These are phyloP conservation scores for Sphaerulina vaccinii DNA, from an alignment of 2,329 filamentous ascomycete genomes.

Conservation along the genomic window DNA sequence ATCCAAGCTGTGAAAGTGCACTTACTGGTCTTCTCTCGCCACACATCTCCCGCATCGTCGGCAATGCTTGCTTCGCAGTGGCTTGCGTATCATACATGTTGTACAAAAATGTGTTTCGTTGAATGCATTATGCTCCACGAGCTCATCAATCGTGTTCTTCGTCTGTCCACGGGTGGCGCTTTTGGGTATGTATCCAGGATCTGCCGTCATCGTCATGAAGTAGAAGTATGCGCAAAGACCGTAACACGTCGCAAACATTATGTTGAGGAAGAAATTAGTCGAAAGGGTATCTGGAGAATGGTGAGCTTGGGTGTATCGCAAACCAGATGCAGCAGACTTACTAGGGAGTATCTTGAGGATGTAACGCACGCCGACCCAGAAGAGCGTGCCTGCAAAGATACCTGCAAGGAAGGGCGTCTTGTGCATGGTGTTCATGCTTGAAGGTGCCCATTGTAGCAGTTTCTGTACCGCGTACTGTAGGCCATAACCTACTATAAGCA, in stretches of 20 bases:
- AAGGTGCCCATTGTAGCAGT: slow-evolving; percentile 75
- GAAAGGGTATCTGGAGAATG: slow-evolving; percentile 60
- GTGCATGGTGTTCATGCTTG: slow-evolving; percentile 86
- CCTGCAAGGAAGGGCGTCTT: slow-evolving; percentile 92
- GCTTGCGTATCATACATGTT: slow-evolving; percentile 89
- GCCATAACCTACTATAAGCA: slow-evolving; percentile 63
- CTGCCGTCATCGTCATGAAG: slow-evolving; percentile 75
- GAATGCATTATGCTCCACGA: slow-evolving; percentile 82
- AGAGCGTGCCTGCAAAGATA: slow-evolving; percentile 84
- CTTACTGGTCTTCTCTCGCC: slow-evolving; percentile 94
- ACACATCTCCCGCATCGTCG: slow-evolving; percentile 87
- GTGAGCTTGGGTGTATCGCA: slow-evolving; percentile 16
- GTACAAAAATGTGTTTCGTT: slow-evolving; percentile 94
- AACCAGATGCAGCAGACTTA: slow-evolving; percentile 43
- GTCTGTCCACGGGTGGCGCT: slow-evolving; percentile 85
- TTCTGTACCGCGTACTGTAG: slow-evolving; percentile 77
- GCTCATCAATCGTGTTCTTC: slow-evolving; percentile 81
- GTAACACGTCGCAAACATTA: slow-evolving; percentile 67
- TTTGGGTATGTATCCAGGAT: slow-evolving; percentile 92
- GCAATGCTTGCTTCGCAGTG: slow-evolving; percentile 93
- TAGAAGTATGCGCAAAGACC: slow-evolving; percentile 81
- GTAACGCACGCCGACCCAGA: slow-evolving; percentile 77
- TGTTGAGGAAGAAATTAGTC: slow-evolving; percentile 70
- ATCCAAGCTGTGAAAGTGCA: slow-evolving; percentile 26
- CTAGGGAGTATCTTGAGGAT: slow-evolving; percentile 70